Evolutionary conservation across 1,139 yeast species (phyloP).

Genomic region (Wickerhamiella infanticola): DNA sequence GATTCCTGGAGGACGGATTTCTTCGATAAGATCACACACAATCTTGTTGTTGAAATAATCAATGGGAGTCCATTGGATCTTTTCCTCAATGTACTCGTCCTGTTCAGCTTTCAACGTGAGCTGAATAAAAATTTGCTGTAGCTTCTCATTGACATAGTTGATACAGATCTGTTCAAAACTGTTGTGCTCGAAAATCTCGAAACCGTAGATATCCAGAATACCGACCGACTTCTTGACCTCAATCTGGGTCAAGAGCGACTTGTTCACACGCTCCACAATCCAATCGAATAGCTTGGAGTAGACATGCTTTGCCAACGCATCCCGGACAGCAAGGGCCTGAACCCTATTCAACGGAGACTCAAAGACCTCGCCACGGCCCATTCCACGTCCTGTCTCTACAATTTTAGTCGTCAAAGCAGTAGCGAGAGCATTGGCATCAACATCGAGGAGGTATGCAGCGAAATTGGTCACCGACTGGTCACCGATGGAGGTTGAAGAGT

Average conservation of each 20-base stretch:
- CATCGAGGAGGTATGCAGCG: slow-evolving; percentile 81
- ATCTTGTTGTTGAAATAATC: slow-evolving; percentile 91
- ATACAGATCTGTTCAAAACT: slow-evolving; percentile 95
- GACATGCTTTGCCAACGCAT: slow-evolving; percentile 88
- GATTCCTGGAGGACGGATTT: slow-evolving; percentile 88
- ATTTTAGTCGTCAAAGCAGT: slow-evolving; percentile 65
- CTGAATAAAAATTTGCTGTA: slow-evolving; percentile 93
- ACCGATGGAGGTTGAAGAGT: slow-evolving; percentile 71
- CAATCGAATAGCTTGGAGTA: slow-evolving; percentile 90
- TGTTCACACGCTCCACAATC: slow-evolving; percentile 91
- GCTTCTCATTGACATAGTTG: slow-evolving; percentile 91
- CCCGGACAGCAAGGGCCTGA: slow-evolving; percentile 90
- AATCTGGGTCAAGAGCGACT: slow-evolving; percentile 40
- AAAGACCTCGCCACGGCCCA: slow-evolving; percentile 80
- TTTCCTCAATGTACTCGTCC: slow-evolving; percentile 90
- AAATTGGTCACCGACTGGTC: slow-evolving; percentile 85
- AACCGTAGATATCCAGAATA: slow-evolving; percentile 93
- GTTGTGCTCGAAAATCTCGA: slow-evolving; percentile 92
- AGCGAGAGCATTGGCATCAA: slow-evolving; percentile 49
- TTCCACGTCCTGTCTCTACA: slow-evolving; percentile 72
- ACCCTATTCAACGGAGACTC: slow-evolving; percentile 85
- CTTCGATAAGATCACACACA: slow-evolving; percentile 94
- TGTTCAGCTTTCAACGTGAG: slow-evolving; percentile 92
- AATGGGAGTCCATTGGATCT: slow-evolving; percentile 95
- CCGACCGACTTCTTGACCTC: slow-evolving; percentile 65